These are phyloP conservation scores for Thermomyces lanuginosus DNA, from an alignment of 2,329 filamentous ascomycete genomes.

Conservation along the genomic window DNA sequence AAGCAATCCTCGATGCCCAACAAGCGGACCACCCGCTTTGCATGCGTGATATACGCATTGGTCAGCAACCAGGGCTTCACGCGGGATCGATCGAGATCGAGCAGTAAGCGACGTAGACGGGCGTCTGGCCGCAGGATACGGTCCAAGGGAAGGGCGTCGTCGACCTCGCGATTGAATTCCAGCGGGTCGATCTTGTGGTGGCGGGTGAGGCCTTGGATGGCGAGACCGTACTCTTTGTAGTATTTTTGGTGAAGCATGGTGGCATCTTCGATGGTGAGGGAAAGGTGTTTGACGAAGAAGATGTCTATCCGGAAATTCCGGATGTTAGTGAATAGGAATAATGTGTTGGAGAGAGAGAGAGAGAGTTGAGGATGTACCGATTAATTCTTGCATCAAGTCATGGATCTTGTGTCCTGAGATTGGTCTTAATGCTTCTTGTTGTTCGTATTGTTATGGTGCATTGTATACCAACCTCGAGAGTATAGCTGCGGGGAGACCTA, in stretches of 20 bases:
- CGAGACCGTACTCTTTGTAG: constrained; percentile 91
- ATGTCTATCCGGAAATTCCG: constrained; percentile 26
- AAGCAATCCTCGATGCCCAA: constrained; percentile 76
- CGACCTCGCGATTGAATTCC: constrained; percentile 86
- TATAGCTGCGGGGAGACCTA: constrained; percentile 43
- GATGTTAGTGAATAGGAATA: constrained; percentile 33
- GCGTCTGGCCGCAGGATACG: constrained; percentile 64
- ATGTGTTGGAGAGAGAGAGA: neutral
- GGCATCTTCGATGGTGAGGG: constrained; percentile 61
- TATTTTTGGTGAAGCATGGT: constrained; percentile 74
- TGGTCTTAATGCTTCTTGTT: neutral
- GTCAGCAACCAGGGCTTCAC: constrained; percentile 89
- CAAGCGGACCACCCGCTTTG: constrained; percentile 61
- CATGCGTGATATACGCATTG: constrained; percentile 87
- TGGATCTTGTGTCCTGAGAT: constrained; percentile 59
- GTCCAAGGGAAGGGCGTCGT: constrained; percentile 83
- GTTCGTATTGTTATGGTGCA: neutral
- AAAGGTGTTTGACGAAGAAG: constrained; percentile 53
- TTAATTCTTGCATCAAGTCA: constrained; percentile 73
- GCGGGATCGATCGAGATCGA: constrained; percentile 67
- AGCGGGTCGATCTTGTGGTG: constrained; percentile 91
- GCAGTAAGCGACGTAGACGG: constrained; percentile 55
- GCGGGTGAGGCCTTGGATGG: constrained; percentile 82
- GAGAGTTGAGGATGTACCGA: constrained; percentile 36
- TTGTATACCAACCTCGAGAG: constrained; percentile 50